Conservation (phyloP, 2,329 filamentous ascomycete species). For the Coniochaeta sp. region DNA sequence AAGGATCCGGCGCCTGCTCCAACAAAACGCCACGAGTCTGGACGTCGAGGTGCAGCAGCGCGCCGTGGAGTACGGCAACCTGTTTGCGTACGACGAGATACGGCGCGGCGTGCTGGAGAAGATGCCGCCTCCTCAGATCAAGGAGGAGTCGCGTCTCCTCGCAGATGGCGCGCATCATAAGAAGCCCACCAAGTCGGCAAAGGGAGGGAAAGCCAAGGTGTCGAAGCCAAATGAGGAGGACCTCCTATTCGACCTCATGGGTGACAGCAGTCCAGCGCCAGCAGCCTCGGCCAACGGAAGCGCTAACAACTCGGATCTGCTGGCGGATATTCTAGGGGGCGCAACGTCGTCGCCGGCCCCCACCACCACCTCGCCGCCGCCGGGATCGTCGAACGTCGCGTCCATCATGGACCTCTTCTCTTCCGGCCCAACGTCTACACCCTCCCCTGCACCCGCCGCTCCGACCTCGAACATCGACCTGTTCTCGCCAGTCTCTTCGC, state of each 20-base stretch:
- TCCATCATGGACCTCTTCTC: conserved; percentile 90
- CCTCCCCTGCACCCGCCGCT: conserved; percentile 23
- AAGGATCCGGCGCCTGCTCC: conserved; percentile 71
- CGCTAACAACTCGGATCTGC: conserved; percentile 73
- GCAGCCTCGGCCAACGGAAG: conserved; percentile 46
- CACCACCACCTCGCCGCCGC: conserved; percentile 40
- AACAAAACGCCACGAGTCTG: conserved; percentile 73
- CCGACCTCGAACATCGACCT: conserved; percentile 41
- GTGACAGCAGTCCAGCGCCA: conserved; percentile 55
- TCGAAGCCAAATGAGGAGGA: conserved; percentile 86
- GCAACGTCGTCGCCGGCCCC: conserved; percentile 38
- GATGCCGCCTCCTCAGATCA: conserved; percentile 96
- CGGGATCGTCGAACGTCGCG: conserved; percentile 46
- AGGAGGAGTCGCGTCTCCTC: conserved; percentile 86
- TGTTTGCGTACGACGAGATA: conserved; percentile 87
- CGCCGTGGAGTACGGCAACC: conserved; percentile 88
- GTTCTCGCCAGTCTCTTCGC: conserved; percentile 40
- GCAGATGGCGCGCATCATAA: conserved; percentile 62
- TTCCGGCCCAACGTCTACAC: conserved; percentile 31
- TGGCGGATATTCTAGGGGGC: conserved; percentile 86
- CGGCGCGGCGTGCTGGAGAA: conserved; percentile 87
- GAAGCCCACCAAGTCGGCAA: conserved; percentile 60
- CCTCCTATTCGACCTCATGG: conserved; percentile 87
- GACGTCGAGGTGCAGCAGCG: conserved; percentile 96
- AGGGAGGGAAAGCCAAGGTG: conserved; percentile 69